Conservation (phyloP, 164 flowering plant genomes). For the Tinospora cordifolia region DNA sequence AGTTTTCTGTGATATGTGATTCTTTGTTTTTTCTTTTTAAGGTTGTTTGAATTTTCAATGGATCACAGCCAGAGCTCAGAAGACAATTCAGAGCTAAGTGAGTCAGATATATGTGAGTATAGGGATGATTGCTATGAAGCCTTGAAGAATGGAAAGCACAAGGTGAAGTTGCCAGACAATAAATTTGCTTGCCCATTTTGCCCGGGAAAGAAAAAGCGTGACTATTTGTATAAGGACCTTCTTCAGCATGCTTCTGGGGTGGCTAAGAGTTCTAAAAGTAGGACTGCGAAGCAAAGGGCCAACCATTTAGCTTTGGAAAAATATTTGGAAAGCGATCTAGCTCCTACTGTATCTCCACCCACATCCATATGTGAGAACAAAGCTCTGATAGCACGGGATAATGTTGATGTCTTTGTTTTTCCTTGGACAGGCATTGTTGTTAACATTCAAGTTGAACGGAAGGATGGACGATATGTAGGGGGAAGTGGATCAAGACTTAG, state of each 20-base stretch:
- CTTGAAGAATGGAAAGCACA: conserved; percentile 45
- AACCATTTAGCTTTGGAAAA: conserved; percentile 63
- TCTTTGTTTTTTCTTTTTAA: background rate
- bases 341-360: conserved; percentile 24
- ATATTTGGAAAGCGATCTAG: conserved; percentile 51
- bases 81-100: conserved; percentile 66
- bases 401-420: conserved; percentile 62
- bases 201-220: conserved; percentile 50
- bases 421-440: conserved; percentile 77
- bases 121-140: conserved; percentile 41
- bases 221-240: conserved; percentile 52
- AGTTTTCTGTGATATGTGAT: background rate
- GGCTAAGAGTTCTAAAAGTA: conserved; percentile 54
- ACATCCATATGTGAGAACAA: conserved; percentile 22
- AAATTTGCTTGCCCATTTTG: conserved; percentile 70
- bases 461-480: conserved; percentile 61
- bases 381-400: conserved; percentile 27
- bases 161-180: conserved; percentile 36
- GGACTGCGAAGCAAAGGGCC: conserved; percentile 58
- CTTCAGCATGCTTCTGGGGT: conserved; percentile 80
- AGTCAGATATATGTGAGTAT: conserved; percentile 59
- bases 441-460: conserved; percentile 50
- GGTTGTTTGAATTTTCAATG: conserved; percentile 17
- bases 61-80: conserved; percentile 37
- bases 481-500: conserved; percentile 70